phyloP scores from a whole-genome alignment of 2,329 filamentous ascomycete species.

The Aspergillus sergii region DNA sequence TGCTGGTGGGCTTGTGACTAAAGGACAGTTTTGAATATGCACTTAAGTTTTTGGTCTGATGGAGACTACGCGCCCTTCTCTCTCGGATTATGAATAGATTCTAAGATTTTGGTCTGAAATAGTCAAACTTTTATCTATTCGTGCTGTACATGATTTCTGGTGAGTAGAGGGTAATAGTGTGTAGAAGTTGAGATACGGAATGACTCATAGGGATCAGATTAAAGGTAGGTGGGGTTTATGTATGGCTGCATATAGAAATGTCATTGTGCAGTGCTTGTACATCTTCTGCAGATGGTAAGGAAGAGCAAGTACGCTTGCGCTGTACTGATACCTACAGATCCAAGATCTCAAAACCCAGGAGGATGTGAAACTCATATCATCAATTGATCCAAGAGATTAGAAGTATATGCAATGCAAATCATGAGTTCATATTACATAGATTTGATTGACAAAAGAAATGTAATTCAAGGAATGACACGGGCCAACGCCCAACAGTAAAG shows the following conservation, averaged over 20 bases:
- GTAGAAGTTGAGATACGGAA: background rate
- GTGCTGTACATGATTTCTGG: background rate
- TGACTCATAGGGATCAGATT: background rate
- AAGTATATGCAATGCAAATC: constrained; percentile 10
- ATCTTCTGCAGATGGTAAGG: background rate
- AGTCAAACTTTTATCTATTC: background rate
- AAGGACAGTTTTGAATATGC: background rate
- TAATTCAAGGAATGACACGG: constrained; percentile 15
- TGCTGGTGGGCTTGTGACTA: background rate
- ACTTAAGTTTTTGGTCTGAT: background rate
- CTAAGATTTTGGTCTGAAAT: background rate
- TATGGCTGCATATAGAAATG: background rate
- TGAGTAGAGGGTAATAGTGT: background rate
- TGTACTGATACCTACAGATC: background rate
- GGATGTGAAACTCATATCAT: background rate
- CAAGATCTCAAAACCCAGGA: background rate
- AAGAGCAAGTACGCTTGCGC: background rate
- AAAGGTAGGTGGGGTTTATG: background rate
- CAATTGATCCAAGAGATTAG: background rate
- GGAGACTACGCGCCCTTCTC: background rate
- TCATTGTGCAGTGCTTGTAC: background rate
- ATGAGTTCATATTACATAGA: constrained; percentile 5
- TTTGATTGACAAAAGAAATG: constrained; percentile 14
- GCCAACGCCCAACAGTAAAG: background rate
- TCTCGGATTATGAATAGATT: background rate